Evolutionary conservation across 2,329 filamentous ascomycete species (phyloP), one percentile per base, ranked within the genome.

Genomic region (Cladosporium sp.): DNA sequence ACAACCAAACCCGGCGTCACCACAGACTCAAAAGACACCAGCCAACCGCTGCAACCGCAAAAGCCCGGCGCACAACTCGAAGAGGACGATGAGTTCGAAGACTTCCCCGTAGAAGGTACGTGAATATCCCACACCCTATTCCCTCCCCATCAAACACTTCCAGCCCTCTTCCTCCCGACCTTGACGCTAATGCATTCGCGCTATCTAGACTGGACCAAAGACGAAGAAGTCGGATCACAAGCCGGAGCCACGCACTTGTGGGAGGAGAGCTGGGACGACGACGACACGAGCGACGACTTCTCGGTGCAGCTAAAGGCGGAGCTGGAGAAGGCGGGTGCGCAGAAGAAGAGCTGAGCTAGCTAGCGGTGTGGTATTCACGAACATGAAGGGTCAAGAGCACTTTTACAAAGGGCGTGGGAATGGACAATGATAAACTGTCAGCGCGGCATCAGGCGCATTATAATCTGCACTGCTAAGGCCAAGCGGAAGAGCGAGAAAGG

Each of bases 241-340:
- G 87, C 70, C n/a, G 70, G 66, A 10, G 76, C 70, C 64, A 76
- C 89, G 78, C 93, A 98, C 82, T 84, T 99, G 63, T 99, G 95
- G 95, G 95, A 99, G 81, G 95, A 99, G 85, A 97, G 93, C 84
- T 99, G 95, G 95, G 95, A 99, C 76, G 95, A 99, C 76, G 94
- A 98, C 78, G 95, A 98, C 80, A 95, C 92, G 70, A 95, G 86
- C 74, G 95, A 99, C 77, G 95, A 99, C 76, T 99, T 99, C 79
- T 95, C 93, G 14, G 87, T 91, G 75, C 94, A 98, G 83, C 82
- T 99, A 76, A 96, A 92, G 81, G 91, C 97, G 80, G 94, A 98
- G 79, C 82, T 97, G 70, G 96, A 96, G 85, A 97, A 97, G 82
- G 91, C 97, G 75, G 92, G 95, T 23, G 69, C 66, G 48, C 63